Percentiles rank a stretch among this genome's conserved stretches.
Evolutionary conservation across 192 early-diverging fungal species (phyloP).

Genomic region (Coemansia sp.): DNA sequence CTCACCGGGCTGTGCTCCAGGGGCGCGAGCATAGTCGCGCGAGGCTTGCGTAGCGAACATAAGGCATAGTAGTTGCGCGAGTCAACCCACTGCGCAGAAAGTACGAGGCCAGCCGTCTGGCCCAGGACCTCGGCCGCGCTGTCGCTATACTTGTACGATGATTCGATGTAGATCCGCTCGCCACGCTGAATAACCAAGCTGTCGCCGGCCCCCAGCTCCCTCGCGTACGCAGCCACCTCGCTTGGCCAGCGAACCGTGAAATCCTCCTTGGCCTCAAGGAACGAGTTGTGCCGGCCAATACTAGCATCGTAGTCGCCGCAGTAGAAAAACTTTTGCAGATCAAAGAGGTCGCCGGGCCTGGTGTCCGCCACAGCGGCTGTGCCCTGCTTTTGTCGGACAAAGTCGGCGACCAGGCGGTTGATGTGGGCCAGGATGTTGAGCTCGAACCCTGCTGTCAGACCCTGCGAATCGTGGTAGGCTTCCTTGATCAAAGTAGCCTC

Average conservation of each 20-base stretch:
- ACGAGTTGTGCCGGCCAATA: conserved; percentile 74
- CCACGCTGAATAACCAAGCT: conserved; percentile 55
- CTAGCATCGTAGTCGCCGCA: conserved; percentile 65
- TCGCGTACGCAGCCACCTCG: conserved; percentile 6
- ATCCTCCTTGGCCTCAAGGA: conserved; percentile 57
- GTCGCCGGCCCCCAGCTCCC: conserved; percentile 9
- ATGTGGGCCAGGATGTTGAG: conserved; percentile 79
- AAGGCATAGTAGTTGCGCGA: conserved; percentile 52
- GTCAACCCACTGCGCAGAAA: conserved; percentile 53
- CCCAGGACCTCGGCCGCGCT: conserved; percentile 54
- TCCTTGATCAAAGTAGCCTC: conserved; percentile 56
- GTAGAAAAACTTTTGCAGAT: conserved; percentile 63
- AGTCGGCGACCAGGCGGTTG: conserved; percentile 59
- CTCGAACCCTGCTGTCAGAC: conserved; percentile 73
- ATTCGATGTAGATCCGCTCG: conserved; percentile 86
- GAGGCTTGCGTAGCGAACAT: conserved; percentile 53
- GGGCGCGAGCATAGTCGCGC: conserved; percentile 3
- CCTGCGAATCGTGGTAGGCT: conserved; percentile 82
- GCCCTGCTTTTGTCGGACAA: conserved; percentile 1
- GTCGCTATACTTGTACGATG: conserved; percentile 75
- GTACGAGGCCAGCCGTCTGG: conserved; percentile 36
- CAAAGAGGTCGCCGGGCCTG: conserved; percentile 53
- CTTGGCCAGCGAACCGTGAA: conserved; percentile 48
- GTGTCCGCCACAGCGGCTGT: not conserved
- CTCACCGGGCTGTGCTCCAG: not conserved